These are phyloP conservation scores for Guyanaporus albipodus DNA, from an alignment of 768 basidiomycete genomes.

Conservation along the genomic window DNA sequence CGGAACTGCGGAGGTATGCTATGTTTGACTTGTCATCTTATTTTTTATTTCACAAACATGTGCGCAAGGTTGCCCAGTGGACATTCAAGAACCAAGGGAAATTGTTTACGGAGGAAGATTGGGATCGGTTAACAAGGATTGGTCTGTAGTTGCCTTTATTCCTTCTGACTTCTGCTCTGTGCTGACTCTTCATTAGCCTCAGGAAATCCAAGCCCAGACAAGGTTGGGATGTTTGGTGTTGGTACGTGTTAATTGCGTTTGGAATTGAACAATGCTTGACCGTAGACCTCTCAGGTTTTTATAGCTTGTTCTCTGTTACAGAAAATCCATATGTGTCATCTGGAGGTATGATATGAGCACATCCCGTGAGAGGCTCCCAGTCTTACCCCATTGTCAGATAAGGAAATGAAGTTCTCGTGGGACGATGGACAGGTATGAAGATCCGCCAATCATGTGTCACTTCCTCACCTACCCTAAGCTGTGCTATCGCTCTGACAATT, in stretches of 20 bases:
- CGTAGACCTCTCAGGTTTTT: conserved; percentile 49
- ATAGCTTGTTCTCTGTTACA: conserved; percentile 77
- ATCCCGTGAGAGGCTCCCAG: not conserved
- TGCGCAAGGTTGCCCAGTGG: not conserved
- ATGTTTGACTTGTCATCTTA: not conserved
- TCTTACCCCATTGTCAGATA: not conserved
- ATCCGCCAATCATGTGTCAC: not conserved
- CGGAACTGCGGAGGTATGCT: not conserved
- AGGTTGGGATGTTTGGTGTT: conserved; percentile 1
- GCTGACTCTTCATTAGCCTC: not conserved
- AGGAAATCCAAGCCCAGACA: not conserved
- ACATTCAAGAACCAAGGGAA: conserved; percentile 4
- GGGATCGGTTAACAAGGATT: not conserved
- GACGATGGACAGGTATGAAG: not conserved
- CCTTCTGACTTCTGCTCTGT: not conserved
- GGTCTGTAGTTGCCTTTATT: not conserved
- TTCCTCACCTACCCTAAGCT: not conserved
- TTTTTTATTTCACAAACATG: not conserved
- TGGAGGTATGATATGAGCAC: not conserved
- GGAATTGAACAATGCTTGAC: not conserved
- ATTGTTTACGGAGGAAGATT: conserved; percentile 20
- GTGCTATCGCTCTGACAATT: not conserved
- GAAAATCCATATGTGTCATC: not conserved
- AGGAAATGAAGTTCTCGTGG: conserved; percentile 2
- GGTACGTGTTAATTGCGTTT: not conserved